Percentiles rank a stretch among this genome's conserved stretches.
phyloP scores from a whole-genome alignment of 371 early-diverging fungal species.

The Choanephora cucurbitarum region DNA sequence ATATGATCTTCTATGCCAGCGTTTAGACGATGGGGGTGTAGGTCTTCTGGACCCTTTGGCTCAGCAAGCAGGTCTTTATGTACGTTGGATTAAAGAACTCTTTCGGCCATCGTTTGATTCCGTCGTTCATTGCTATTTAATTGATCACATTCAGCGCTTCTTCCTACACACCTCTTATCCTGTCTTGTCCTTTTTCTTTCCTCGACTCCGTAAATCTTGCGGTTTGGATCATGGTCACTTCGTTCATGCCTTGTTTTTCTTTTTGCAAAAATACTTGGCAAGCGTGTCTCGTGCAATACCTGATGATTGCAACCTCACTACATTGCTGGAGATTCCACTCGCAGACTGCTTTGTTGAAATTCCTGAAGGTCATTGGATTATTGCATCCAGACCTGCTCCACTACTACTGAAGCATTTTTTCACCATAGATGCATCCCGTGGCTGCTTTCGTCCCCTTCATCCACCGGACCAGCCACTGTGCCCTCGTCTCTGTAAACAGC shows the following conservation, averaged over 20 bases:
- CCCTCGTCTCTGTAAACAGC: neutral
- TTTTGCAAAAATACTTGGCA: neutral
- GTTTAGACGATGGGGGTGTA: neutral
- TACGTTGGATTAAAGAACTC: slow-evolving; percentile 13
- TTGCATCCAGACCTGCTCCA: neutral
- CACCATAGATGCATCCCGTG: neutral
- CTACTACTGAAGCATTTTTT: neutral
- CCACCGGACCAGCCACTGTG: neutral
- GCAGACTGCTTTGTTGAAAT: neutral
- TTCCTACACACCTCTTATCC: neutral
- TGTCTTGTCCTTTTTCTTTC: neutral
- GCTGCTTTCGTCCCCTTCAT: neutral
- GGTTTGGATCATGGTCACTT: neutral
- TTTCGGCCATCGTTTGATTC: neutral
- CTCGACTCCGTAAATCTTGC: neutral
- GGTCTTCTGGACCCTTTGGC: slow-evolving; percentile 13
- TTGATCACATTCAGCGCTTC: neutral
- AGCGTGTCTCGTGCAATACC: neutral
- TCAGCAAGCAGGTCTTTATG: slow-evolving; percentile 11
- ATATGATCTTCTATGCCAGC: neutral
- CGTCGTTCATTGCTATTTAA: neutral
- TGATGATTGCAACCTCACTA: neutral
- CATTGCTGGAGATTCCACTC: neutral
- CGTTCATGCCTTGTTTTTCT: neutral
- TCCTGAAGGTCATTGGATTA: neutral